Percentiles rank a stretch among this genome's conserved stretches.
Conservation (phyloP, 345 rosid species). For the Brassica rapa region DNA sequence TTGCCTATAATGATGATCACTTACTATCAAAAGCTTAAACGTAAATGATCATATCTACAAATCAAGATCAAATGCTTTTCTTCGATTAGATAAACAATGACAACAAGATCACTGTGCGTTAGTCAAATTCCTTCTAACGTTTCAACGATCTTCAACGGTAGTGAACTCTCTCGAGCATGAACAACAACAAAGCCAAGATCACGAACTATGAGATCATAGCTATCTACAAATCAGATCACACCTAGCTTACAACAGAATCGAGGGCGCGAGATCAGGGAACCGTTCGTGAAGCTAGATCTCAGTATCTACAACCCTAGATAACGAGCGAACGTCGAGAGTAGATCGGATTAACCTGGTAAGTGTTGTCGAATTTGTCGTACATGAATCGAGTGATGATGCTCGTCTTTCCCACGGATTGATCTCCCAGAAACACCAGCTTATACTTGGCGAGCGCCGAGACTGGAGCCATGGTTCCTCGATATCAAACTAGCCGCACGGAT, state of each 20-base stretch:
- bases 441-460: slow-evolving; percentile 92
- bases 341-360: slow-evolving; percentile 66
- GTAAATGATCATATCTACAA: neutral
- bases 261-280: slow-evolving; percentile 25
- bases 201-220: slow-evolving; percentile 9
- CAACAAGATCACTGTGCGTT: neutral
- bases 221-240: slow-evolving; percentile 29
- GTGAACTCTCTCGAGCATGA: neutral
- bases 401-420: slow-evolving; percentile 94
- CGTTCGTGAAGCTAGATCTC: slow-evolving; percentile 2
- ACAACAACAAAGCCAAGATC: neutral
- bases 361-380: slow-evolving; percentile 93
- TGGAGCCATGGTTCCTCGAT: slow-evolving; percentile 60
- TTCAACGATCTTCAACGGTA: neutral
- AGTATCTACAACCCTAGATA: neutral
- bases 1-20: neutral
- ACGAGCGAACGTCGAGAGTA: neutral
- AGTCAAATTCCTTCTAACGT: neutral
- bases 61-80: neutral
- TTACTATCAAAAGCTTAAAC: neutral
- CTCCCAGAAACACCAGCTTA: slow-evolving; percentile 92
- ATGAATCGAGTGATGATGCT: slow-evolving; percentile 95
- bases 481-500: slow-evolving; percentile 37
- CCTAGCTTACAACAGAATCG: neutral
- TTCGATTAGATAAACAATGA: slow-evolving; percentile 12